phyloP scores from a whole-genome alignment of 257 asterid species.

The Nicotiana tomentosiformis region DNA sequence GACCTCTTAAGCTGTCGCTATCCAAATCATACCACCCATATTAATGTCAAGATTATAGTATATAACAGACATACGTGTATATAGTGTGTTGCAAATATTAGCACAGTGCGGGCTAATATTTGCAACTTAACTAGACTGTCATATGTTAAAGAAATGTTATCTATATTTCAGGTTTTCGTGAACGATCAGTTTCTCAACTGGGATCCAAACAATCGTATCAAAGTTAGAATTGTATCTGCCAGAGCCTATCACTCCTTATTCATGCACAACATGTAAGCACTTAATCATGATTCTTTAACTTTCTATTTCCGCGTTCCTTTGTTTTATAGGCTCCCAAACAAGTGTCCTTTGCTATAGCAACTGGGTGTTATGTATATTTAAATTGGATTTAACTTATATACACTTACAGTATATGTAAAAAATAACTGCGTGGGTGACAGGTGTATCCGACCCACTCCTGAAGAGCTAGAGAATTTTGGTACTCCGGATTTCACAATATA shows the following conservation, averaged over 20 bases:
- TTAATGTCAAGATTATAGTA: background rate
- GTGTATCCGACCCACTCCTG: slow-evolving; percentile 91
- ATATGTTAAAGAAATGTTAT: background rate
- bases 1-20: no score
- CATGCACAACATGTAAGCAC: slow-evolving; percentile 88
- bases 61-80: background rate
- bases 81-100: background rate
- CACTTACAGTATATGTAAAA: background rate
- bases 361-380: background rate
- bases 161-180: slow-evolving; percentile 56
- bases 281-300: background rate
- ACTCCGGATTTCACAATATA: slow-evolving; percentile 94
- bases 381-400: background rate
- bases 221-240: slow-evolving; percentile 92
- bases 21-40: no score
- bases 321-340: background rate
- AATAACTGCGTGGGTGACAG: slow-evolving; percentile 47
- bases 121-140: background rate
- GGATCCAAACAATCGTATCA: slow-evolving; percentile 80
- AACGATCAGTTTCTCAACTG: slow-evolving; percentile 91
- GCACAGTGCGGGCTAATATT: background rate
- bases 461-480: slow-evolving; percentile 80
- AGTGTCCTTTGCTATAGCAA: background rate
- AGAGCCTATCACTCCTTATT: slow-evolving; percentile 93
- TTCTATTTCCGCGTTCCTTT: background rate